A percentile compares a stretch with the other conserved stretches of the same genome.
These are phyloP conservation scores for Colletotrichum paranaense DNA, from an alignment of 2,329 filamentous ascomycete genomes.

Conservation along the genomic window DNA sequence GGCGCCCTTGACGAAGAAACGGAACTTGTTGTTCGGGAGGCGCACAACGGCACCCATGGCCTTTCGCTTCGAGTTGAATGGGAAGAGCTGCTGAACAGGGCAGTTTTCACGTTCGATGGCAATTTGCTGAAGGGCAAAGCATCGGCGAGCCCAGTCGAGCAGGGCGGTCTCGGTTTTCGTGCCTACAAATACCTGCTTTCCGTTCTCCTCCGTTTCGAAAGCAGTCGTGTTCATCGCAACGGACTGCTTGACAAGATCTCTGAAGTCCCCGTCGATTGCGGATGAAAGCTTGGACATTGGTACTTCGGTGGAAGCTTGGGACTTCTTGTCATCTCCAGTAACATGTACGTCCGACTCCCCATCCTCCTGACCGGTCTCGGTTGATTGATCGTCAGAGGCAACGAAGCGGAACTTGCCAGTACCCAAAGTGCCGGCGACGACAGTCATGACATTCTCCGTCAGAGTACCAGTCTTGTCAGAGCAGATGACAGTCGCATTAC, in stretches of 20 bases:
- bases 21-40: constrained; percentile 47
- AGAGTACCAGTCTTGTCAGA: constrained; percentile 76
- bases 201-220: constrained; percentile 60
- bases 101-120: constrained; percentile 59
- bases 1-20: constrained; percentile 64
- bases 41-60: constrained; percentile 57
- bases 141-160: constrained; percentile 46
- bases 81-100: constrained; percentile 58
- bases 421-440: constrained; percentile 66
- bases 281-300: constrained; percentile 30
- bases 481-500: constrained; percentile 72
- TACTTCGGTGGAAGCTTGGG: neutral
- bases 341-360: constrained; percentile 12
- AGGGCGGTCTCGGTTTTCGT: constrained; percentile 68
- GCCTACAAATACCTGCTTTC: constrained; percentile 58
- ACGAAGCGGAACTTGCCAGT: constrained; percentile 49
- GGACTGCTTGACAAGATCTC: constrained; percentile 51
- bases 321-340: constrained; percentile 3
- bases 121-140: constrained; percentile 53
- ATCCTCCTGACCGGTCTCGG: constrained; percentile 17
- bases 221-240: constrained; percentile 64
- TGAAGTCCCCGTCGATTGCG: constrained; percentile 47
- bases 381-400: constrained; percentile 42
- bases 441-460: constrained; percentile 72
- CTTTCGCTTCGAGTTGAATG: constrained; percentile 64